Percentiles rank a stretch among this genome's conserved stretches.
Conservation (phyloP, 176 grass and related monocot species). For the Phyllostachys edulis region DNA sequence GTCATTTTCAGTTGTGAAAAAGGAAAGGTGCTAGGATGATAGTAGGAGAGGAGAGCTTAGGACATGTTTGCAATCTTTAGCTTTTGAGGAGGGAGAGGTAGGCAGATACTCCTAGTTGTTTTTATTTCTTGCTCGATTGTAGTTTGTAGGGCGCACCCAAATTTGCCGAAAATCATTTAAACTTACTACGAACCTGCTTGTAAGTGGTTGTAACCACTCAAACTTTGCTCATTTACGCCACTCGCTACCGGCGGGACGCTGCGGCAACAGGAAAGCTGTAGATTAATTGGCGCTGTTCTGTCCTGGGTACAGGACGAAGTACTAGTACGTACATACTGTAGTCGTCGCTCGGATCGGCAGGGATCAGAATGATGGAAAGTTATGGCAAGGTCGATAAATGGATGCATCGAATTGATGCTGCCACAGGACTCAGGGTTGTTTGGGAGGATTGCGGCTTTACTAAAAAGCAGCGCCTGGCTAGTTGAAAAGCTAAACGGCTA, state of each 20-base stretch:
- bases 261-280: neutral
- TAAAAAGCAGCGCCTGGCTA: too few species aligned
- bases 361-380: neutral
- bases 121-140: neutral
- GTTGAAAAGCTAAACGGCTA: too few species aligned
- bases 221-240: neutral
- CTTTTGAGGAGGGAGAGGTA: neutral
- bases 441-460: too few species aligned
- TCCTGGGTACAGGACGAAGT: neutral
- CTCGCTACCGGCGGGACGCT: neutral
- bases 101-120: neutral
- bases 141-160: neutral
- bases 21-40: neutral
- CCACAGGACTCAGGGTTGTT: too few species aligned
- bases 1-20: neutral
- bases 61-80: neutral
- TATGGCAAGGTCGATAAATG: neutral
- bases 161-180: neutral
- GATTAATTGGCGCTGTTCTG: neutral
- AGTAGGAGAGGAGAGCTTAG: neutral
- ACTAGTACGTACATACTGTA: neutral
- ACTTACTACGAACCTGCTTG: neutral
- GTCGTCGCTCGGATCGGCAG: neutral
- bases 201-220: neutral
- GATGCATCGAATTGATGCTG: neutral